Conservation (phyloP, 1,284 basidiomycete genomes). For the Ustilago crameri region DNA sequence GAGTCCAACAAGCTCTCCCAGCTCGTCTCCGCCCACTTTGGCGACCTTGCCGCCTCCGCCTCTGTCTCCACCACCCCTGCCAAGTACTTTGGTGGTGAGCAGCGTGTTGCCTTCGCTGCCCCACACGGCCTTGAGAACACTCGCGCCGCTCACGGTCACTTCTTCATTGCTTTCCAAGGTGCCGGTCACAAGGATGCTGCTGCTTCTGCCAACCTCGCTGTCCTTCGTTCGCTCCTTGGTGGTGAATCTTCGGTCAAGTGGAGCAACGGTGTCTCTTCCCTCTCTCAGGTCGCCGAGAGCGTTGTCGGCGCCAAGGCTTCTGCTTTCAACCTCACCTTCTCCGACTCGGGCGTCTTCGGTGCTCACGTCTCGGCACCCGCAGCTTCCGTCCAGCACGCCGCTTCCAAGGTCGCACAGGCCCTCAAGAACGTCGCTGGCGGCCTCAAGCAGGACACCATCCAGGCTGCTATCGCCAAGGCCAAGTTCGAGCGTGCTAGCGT, state of each 20-base stretch:
- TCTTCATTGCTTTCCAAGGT: slow-evolving; percentile 65
- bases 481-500: slow-evolving; percentile 61
- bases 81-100: slow-evolving; percentile 67
- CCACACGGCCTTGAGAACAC: slow-evolving; percentile 59
- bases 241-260: slow-evolving; percentile 66
- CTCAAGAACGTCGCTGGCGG: slow-evolving; percentile 60
- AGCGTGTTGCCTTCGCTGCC: slow-evolving; percentile 58
- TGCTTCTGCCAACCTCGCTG: slow-evolving; percentile 57
- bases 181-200: slow-evolving; percentile 44
- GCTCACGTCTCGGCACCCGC: slow-evolving; percentile 61
- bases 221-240: slow-evolving; percentile 64
- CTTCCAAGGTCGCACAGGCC: slow-evolving; percentile 51
- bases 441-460: slow-evolving; percentile 53
- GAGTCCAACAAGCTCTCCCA: slow-evolving; percentile 48
- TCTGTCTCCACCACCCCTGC: slow-evolving; percentile 40
- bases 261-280: slow-evolving; percentile 60
- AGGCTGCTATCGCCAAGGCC: slow-evolving; percentile 63
- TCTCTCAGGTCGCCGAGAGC: slow-evolving; percentile 47
- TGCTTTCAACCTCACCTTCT: slow-evolving; percentile 64
- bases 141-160: slow-evolving; percentile 58
- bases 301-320: slow-evolving; percentile 51
- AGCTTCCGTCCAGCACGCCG: slow-evolving; percentile 52
- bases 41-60: slow-evolving; percentile 38
- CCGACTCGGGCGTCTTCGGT: slow-evolving; percentile 64
- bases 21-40: slow-evolving; percentile 59